These are phyloP conservation scores for Phytophthora multivora DNA, from an alignment of 352 stramenopile species.

Conservation along the genomic window DNA sequence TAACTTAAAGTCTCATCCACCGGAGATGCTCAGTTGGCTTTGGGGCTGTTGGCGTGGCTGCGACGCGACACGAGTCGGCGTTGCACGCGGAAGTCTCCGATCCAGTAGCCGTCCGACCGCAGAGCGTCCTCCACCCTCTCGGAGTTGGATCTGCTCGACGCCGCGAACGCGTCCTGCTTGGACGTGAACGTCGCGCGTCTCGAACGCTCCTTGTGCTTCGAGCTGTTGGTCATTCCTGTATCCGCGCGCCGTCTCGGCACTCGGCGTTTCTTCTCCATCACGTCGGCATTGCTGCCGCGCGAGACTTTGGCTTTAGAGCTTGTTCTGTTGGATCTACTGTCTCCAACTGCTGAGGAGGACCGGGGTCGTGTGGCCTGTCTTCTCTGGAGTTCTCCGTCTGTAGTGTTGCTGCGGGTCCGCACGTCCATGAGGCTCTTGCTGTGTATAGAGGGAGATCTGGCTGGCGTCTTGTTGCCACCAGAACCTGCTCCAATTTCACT, in stretches of 20 bases:
- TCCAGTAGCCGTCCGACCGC: slow-evolving; percentile 78
- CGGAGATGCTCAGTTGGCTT: slow-evolving; percentile 20
- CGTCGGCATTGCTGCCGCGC: not conserved
- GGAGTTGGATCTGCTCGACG: slow-evolving; percentile 33
- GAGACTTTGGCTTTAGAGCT: not conserved
- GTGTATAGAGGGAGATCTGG: slow-evolving; percentile 3
- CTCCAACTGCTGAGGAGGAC: slow-evolving; percentile 28
- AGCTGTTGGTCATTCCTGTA: slow-evolving; percentile 10
- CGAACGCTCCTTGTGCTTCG: slow-evolving; percentile 25
- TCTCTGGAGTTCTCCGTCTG: slow-evolving; percentile 18
- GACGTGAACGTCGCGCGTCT: slow-evolving; percentile 34
- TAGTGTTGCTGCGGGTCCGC: slow-evolving; percentile 21
- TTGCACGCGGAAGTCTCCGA: slow-evolving; percentile 69
- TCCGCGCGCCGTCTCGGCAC: slow-evolving; percentile 26
- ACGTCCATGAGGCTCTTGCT: slow-evolving; percentile 28
- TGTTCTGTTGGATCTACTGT: slow-evolving; percentile 8
- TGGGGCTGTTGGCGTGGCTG: slow-evolving; percentile 27
- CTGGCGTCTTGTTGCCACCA: slow-evolving; percentile 1
- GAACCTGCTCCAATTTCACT: slow-evolving; percentile 13
- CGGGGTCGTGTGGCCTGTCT: slow-evolving; percentile 20
- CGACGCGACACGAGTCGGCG: slow-evolving; percentile 44
- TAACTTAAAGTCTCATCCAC: slow-evolving; percentile 34
- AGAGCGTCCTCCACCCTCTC: slow-evolving; percentile 62
- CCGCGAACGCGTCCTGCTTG: slow-evolving; percentile 34
- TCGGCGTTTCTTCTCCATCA: slow-evolving; percentile 27